These are phyloP conservation scores for Pseudophaeomoniella oleicola DNA, from an alignment of 2,329 filamentous ascomycete genomes.

Conservation along the genomic window DNA sequence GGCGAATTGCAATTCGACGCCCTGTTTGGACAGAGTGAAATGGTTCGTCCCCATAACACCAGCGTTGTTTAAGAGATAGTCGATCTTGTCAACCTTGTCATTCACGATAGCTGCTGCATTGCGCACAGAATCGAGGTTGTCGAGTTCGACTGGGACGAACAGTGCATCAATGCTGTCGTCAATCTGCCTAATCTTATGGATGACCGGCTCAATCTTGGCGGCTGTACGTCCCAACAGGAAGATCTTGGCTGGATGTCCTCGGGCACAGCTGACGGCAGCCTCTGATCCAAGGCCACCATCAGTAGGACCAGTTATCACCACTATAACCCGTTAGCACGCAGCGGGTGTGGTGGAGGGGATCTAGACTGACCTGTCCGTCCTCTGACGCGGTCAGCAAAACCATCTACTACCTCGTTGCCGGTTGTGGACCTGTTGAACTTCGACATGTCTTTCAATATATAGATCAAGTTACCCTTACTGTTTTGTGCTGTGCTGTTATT, in stretches of 20 bases:
- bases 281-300: constrained; percentile 13
- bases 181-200: constrained; percentile 10
- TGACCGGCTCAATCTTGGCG: constrained; percentile 12
- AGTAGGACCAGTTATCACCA: constrained; percentile 15
- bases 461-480: no score
- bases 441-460: constrained; percentile 12
- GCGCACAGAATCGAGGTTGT: constrained; percentile 10
- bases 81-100: constrained; percentile 11
- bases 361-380: constrained; percentile 15
- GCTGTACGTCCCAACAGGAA: constrained; percentile 16
- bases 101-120: constrained; percentile 13
- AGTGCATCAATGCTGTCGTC: constrained; percentile 6
- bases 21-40: constrained; percentile 13
- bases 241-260: constrained; percentile 13
- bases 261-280: constrained; percentile 15
- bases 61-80: constrained; percentile 20
- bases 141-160: constrained; percentile 9
- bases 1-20: constrained; percentile 19
- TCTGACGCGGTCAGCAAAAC: constrained; percentile 15
- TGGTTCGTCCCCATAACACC: constrained; percentile 16
- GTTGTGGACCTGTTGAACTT: constrained; percentile 15
- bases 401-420: constrained; percentile 16
- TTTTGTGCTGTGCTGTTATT: no score
- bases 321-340: constrained; percentile 5
- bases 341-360: neutral